Conservation (phyloP, 2,329 filamentous ascomycete species). For the Penicillium sp. region DNA sequence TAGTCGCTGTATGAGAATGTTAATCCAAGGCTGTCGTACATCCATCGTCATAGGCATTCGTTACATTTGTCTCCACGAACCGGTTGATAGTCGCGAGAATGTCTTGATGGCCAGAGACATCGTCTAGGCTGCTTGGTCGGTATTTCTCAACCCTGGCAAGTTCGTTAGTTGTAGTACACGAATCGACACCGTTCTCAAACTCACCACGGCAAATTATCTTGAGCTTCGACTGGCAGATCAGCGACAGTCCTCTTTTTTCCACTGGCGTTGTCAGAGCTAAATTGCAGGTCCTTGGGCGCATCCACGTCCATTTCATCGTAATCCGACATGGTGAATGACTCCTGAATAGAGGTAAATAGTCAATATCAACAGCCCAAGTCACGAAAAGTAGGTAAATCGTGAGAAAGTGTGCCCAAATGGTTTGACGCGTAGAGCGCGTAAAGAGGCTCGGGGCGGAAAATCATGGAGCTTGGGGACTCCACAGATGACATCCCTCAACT, state of each 20-base stretch:
- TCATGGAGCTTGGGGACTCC: conserved; percentile 24
- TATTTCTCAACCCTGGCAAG: conserved; percentile 87
- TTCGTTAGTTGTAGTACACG: conserved; percentile 11
- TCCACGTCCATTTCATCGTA: conserved; percentile 69
- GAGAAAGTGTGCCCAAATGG: neutral
- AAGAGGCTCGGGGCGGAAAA: conserved; percentile 42
- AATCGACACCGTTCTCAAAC: neutral
- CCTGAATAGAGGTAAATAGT: neutral
- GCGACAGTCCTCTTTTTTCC: conserved; percentile 86
- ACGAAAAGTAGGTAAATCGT: neutral
- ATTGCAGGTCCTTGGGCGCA: conserved; percentile 54
- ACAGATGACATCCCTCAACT: conserved; percentile 29
- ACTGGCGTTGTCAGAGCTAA: conserved; percentile 68
- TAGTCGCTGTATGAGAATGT: conserved; percentile 55
- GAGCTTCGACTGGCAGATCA: conserved; percentile 88
- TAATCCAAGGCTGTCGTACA: neutral
- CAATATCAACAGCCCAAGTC: conserved; percentile 2
- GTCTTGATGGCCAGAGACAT: conserved; percentile 95
- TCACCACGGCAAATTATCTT: conserved; percentile 91
- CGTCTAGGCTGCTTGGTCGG: conserved; percentile 78
- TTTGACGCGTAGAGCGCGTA: conserved; percentile 39
- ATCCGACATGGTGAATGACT: conserved; percentile 47
- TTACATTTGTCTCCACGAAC: conserved; percentile 85
- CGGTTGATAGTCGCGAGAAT: conserved; percentile 97
- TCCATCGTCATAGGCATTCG: conserved; percentile 6